Evolutionary conservation across 495 filamentous ascomycete genomes (phyloP).

Genomic region (Neurospora pannonica): DNA sequence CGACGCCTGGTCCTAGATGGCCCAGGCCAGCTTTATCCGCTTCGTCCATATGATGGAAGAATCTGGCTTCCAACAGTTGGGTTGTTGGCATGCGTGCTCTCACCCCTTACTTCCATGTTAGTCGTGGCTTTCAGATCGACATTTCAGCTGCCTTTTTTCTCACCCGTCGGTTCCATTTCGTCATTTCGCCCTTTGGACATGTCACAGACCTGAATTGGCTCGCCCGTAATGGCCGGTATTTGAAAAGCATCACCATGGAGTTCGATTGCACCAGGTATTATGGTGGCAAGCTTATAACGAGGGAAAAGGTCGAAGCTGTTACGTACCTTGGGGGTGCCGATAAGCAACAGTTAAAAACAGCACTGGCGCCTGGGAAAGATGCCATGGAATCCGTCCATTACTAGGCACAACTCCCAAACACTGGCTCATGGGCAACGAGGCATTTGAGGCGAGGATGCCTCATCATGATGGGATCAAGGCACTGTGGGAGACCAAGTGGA

Average conservation of each 20-base stretch:
- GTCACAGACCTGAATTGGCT: neutral
- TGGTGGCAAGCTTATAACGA: neutral
- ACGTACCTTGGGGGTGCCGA: neutral
- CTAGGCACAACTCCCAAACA: conserved; percentile 2
- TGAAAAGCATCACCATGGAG: neutral
- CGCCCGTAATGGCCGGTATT: neutral
- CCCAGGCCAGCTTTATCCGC: too few relatives aligned
- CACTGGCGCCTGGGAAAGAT: neutral
- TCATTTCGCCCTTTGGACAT: neutral
- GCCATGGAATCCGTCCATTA: too few relatives aligned
- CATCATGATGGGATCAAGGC: conserved; percentile 67
- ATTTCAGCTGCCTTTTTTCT: neutral
- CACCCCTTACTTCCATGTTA: too few relatives aligned
- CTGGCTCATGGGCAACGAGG: conserved; percentile 31
- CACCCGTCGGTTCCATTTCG: neutral
- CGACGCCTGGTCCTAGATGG: too few relatives aligned
- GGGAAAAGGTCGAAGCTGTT: neutral
- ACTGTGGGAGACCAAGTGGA: conserved; percentile 77
- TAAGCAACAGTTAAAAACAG: neutral
- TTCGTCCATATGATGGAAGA: too few relatives aligned
- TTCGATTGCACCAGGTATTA: neutral
- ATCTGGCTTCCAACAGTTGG: too few relatives aligned
- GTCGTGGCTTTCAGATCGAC: neutral
- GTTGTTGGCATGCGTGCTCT: too few relatives aligned
- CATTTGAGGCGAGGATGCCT: conserved; percentile 34